A percentile compares a stretch with the other conserved stretches of the same genome.
These are phyloP conservation scores for Scutellaria galericulata DNA, from an alignment of 257 asterid species.

Conservation along the genomic window DNA sequence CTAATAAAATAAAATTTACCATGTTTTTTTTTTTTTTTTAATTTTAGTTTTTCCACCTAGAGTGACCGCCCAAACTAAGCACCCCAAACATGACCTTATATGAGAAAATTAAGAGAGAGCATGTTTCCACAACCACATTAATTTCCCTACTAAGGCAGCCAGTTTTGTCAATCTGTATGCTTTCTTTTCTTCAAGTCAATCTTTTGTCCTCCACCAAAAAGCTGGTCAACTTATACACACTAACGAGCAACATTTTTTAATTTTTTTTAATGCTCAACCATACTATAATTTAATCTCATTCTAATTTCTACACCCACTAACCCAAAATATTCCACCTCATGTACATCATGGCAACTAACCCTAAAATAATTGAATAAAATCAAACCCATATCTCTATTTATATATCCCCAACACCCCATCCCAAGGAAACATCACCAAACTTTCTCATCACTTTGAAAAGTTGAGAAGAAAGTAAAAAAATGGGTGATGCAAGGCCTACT, in stretches of 20 bases:
- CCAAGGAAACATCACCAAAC: conserved; percentile 19
- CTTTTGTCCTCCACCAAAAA: conserved; percentile 16
- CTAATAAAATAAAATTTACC: no score
- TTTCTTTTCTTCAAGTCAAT: conserved; percentile 3
- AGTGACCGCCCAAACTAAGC: not conserved
- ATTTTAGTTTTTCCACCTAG: no score
- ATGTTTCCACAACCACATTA: not conserved
- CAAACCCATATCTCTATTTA: not conserved
- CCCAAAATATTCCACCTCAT: conserved; percentile 14
- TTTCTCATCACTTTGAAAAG: not conserved
- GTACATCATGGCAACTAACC: conserved; percentile 8
- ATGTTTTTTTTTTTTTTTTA: no score
- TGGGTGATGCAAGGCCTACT: conserved; percentile 28
- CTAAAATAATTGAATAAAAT: not conserved
- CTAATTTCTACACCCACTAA: not conserved
- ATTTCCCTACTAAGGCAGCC: conserved; percentile 12
- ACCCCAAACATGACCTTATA: conserved; percentile 33
- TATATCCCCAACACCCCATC: not conserved
- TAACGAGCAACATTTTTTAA: not conserved
- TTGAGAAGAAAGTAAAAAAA: not conserved
- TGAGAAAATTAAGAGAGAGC: conserved; percentile 5
- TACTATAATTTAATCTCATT: not conserved
- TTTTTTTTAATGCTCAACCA: conserved; percentile 5
- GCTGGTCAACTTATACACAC: conserved; percentile 46
- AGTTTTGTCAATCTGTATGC: not conserved